Percentiles rank a stretch among this genome's conserved stretches.
Conservation (phyloP, 2,329 filamentous ascomycete genomes). For the Fonsecaea nubica region DNA sequence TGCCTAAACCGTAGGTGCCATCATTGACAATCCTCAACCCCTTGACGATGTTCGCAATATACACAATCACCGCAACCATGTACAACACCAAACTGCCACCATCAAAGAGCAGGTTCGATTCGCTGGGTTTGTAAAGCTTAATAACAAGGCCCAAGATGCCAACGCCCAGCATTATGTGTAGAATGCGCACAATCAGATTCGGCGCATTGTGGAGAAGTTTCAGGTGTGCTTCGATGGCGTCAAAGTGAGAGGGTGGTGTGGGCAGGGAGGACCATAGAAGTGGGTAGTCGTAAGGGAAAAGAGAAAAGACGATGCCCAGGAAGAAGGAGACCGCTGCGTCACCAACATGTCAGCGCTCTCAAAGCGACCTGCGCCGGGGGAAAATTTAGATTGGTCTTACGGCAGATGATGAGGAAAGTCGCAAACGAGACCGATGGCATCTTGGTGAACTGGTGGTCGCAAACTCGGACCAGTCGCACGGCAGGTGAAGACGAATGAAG, state of each 20-base stretch:
- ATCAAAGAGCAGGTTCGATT: conserved; percentile 95
- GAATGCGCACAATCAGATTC: conserved; percentile 87
- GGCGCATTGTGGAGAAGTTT: conserved; percentile 90
- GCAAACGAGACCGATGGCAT: conserved; percentile 68
- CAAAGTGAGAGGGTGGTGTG: conserved; percentile 68
- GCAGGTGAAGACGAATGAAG: background rate
- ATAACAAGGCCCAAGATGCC: conserved; percentile 87
- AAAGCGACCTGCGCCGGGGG: conserved; percentile 9
- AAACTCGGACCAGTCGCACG: background rate
- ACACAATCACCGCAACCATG: conserved; percentile 87
- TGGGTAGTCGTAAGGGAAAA: conserved; percentile 81
- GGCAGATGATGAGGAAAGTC: conserved; percentile 79
- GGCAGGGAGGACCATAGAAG: conserved; percentile 54
- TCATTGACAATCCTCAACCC: conserved; percentile 82
- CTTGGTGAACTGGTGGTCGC: conserved; percentile 15
- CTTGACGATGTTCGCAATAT: conserved; percentile 95
- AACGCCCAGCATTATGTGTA: conserved; percentile 89
- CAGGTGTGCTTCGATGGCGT: conserved; percentile 86
- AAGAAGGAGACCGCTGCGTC: conserved; percentile 86
- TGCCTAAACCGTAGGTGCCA: conserved; percentile 65
- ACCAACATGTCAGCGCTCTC: conserved; percentile 18
- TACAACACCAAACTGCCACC: conserved; percentile 74
- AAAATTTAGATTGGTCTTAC: conserved; percentile 28
- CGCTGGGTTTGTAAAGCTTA: conserved; percentile 92
- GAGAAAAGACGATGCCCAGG: conserved; percentile 95